Evolutionary conservation across 352 stramenopile species (phyloP), one percentile per base, ranked within the genome.

Genomic region (Globisporangium paroecandrum): DNA sequence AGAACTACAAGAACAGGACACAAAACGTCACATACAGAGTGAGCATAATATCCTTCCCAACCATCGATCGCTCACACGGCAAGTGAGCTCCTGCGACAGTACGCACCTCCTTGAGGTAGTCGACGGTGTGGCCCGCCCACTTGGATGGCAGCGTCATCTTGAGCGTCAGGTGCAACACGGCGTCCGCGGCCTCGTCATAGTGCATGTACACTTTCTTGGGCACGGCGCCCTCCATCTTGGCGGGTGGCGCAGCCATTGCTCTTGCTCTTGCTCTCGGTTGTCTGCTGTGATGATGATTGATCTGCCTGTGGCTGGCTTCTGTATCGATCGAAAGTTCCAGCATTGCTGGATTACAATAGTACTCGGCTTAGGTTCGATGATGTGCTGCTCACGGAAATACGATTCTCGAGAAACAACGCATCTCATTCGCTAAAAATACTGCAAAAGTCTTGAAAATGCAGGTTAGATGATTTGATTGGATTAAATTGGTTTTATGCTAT

Each of bases 131-230:
- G 55, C 83, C 82, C 57, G 84, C 82, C 85, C 87, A 95, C 77
- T 93, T 95, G 68, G 84, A 92, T 59, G 87, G 87, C 36, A 95
- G 77, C 65, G 87, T 95, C 82, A 95, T 91, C 78, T 95, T 95
- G 66, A 95, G 84, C 69, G 84, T 94, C 49, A 94, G 66, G 54
- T 89, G 77, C 60, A 83, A 74, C 66, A 70, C 69, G 61, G 89
- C 83, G 15, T 82, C 79, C 18, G 74, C 73, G 47, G 73, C 69
- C 62, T 95, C 87, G 24, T 95, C 85, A 64, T 89, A 94, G 79
- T 95, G 87, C 75, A 95, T 89, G 77, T 95, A 95, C 70, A 93
- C 85, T 66, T 95, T 95, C 83, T 95, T 95, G 63, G 86, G 77
- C 74, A 85, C 77, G 7, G 85, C 85, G 68, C 87, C 83, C 49